A percentile compares a stretch with the other conserved stretches of the same genome.
These are phyloP conservation scores for Pholiota molesta DNA, from an alignment of 768 basidiomycete species.

Conservation along the genomic window DNA sequence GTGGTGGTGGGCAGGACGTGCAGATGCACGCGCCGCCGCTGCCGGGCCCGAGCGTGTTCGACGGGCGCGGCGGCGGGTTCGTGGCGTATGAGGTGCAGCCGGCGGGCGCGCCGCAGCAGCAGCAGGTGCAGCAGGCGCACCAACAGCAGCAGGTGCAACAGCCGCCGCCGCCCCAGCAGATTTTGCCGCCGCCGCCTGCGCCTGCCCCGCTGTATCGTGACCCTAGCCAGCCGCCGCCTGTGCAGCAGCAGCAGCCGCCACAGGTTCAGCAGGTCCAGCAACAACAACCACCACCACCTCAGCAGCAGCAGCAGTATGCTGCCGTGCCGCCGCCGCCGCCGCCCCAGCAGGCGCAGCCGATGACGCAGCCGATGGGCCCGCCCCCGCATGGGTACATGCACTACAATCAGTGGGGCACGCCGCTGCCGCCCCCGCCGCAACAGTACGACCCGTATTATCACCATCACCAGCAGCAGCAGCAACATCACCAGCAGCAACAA, in stretches of 20 bases:
- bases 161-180: background rate
- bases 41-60: conserved; percentile 34
- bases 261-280: conserved; percentile 11
- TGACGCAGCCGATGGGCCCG: conserved; percentile 22
- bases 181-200: conserved; percentile 14
- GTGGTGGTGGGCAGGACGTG: conserved; percentile 3
- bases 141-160: conserved; percentile 9
- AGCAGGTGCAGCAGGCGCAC: conserved; percentile 25
- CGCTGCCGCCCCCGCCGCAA: conserved; percentile 28
- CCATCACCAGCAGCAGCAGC: conserved; percentile 27
- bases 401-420: conserved; percentile 27
- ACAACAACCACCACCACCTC: conserved; percentile 12
- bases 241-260: conserved; percentile 21
- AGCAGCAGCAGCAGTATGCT: conserved; percentile 25
- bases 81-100: conserved; percentile 21
- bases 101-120: conserved; percentile 19
- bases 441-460: conserved; percentile 35
- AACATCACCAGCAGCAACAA: conserved; percentile 9
- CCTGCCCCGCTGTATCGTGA: conserved; percentile 15
- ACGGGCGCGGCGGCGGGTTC: conserved; percentile 33
- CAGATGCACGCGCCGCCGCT: conserved; percentile 22
- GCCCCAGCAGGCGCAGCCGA: conserved; percentile 15
- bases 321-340: conserved; percentile 24
- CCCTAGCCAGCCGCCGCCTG: conserved; percentile 6
- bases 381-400: conserved; percentile 27